Base-by-base conservation (phyloP, 495 filamentous ascomycete genomes). In the Lineolata rhizophorae region DNA sequence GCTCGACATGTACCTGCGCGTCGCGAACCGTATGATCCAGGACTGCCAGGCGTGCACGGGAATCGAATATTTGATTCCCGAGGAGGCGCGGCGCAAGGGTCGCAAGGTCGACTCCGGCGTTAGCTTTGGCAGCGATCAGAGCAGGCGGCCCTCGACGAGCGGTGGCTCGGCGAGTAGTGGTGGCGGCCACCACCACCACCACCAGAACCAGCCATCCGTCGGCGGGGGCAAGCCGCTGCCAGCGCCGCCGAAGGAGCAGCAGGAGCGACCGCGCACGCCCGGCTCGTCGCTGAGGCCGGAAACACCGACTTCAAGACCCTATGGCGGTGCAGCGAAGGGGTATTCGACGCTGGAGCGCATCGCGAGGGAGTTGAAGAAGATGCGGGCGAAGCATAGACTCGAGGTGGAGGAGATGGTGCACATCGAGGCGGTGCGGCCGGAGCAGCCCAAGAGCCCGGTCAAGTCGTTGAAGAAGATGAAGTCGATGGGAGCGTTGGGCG, bases 21-120 rank as follows among this genome's bases (percentile, higher is more conserved):
- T 59, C 1, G 59, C 62, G n/a, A 67, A 64, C 32, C 61, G 64
- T 37, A 54, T 71, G 31, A 72, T 76, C 36, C 60, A 64, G 15
- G 69, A 76, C 35, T 75, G 69, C 40, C 17, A 43, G n/a, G n/a
- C n/a, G n/a, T n/a, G n/a, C n/a, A n/a, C n/a, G 3, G 51, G 59
- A 34, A 52, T 72, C 5, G 19, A 59, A 59, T 26, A 59, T 58
- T 0, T 42, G 58, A 12, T 51, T 35, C 45, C 72, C 26, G 44
- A 50, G 19, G 35, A 45, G 20, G 45, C 39, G 21, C 44, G 44
- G 5, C 46, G 52, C 30, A 59, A 59, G 35, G 45, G 56, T 13
- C 59, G 66, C 39, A 70, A 70, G 45, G 64, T 57, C 9, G 71
- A 74, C 42, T 75, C 70, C 0, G 71, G 71, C 10, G 62, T 74